Conservation (phyloP, 2,329 filamentous ascomycete species). For the Sporothrix pseudoabietina region DNA sequence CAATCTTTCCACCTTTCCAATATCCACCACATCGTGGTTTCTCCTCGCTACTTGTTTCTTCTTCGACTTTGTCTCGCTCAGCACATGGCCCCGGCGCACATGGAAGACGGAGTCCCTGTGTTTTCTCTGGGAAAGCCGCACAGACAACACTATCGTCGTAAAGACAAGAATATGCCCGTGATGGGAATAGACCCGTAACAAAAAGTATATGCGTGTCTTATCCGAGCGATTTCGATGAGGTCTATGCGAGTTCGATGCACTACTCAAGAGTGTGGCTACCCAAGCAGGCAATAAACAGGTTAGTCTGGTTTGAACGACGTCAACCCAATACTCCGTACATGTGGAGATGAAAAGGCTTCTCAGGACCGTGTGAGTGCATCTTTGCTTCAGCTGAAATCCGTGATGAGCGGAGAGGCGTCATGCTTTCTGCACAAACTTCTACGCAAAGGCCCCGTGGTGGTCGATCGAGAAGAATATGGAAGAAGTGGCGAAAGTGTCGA, state of each 20-base stretch:
- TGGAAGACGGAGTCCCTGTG: neutral
- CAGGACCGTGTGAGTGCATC: neutral
- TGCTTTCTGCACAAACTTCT: neutral
- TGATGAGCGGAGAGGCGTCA: too few species aligned
- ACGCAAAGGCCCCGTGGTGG: neutral
- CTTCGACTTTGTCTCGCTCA: neutral
- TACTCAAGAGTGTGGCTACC: neutral
- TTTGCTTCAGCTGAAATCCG: neutral
- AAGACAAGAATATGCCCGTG: neutral
- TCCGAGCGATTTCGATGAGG: neutral
- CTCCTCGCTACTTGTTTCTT: neutral
- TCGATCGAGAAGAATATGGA: neutral
- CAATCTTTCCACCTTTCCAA: neutral
- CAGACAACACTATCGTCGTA: neutral
- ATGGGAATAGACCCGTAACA: neutral
- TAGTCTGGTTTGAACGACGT: neutral
- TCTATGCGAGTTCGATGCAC: neutral
- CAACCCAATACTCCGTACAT: neutral
- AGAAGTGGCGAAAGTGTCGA: neutral
- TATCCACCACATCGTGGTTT: neutral
- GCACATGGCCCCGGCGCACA: neutral
- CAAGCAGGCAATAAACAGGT: neutral
- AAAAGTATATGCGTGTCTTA: neutral
- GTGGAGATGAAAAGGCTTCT: neutral
- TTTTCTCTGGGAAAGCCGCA: neutral